Conservation (phyloP, 1,139 yeast genomes). For the Yamadazyma diospyri region DNA sequence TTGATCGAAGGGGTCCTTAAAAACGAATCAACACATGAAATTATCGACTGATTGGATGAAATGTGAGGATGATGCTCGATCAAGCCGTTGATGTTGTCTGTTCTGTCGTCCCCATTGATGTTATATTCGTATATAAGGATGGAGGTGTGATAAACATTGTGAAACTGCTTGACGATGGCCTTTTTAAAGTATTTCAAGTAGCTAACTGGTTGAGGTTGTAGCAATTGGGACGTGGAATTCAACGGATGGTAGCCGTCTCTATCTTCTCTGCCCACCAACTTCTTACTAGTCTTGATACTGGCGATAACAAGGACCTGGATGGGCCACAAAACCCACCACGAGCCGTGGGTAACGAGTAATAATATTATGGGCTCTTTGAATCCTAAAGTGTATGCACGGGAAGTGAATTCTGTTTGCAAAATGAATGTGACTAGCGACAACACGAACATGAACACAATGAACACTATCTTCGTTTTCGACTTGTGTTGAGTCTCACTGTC, state of each 20-base stretch:
- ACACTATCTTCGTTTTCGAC: slow-evolving; percentile 41
- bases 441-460: slow-evolving; percentile 56
- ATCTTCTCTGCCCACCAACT: slow-evolving; percentile 4
- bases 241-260: slow-evolving; percentile 26
- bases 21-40: slow-evolving; percentile 34
- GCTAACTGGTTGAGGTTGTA: slow-evolving; percentile 14
- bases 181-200: slow-evolving; percentile 35
- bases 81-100: slow-evolving; percentile 32
- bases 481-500: slow-evolving; percentile 12
- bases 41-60: slow-evolving; percentile 36
- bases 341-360: slow-evolving; percentile 70
- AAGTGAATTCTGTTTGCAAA: slow-evolving; percentile 75
- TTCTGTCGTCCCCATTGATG: slow-evolving; percentile 33
- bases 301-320: slow-evolving; percentile 55
- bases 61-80: slow-evolving; percentile 42
- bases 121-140: slow-evolving; percentile 44
- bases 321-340: slow-evolving; percentile 79
- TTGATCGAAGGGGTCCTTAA: slow-evolving; percentile 42
- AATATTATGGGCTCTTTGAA: slow-evolving; percentile 71
- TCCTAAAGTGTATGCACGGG: slow-evolving; percentile 58
- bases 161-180: slow-evolving; percentile 46
- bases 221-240: slow-evolving; percentile 15
- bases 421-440: slow-evolving; percentile 67
- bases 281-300: slow-evolving; percentile 24
- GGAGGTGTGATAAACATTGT: slow-evolving; percentile 50